Percentiles rank a stretch among this genome's conserved stretches.
Evolutionary conservation across 2,329 filamentous ascomycete species (phyloP).

Genomic region (Lecanosticta acicola): DNA sequence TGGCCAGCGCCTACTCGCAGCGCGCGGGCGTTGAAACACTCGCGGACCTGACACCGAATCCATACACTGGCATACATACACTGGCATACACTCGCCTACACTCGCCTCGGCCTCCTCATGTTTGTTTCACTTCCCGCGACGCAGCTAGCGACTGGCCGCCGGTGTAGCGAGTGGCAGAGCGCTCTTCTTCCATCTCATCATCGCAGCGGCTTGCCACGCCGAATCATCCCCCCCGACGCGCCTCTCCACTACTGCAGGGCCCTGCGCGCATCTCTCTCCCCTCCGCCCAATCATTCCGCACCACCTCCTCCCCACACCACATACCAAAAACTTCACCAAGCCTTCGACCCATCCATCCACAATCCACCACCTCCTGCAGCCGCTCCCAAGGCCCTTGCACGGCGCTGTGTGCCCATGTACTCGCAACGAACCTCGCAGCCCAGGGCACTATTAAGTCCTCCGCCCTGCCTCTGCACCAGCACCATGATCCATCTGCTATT

Average conservation of each 20-base stretch:
- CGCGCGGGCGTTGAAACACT: not conserved
- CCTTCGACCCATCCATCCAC: constrained; percentile 10
- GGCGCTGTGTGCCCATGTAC: not conserved
- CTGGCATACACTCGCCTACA: no score
- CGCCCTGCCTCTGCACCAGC: constrained; percentile 4
- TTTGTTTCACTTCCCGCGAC: not conserved
- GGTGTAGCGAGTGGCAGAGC: no score
- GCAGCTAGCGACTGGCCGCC: not conserved
- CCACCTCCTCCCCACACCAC: constrained; percentile 1
- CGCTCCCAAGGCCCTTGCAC: constrained; percentile 1
- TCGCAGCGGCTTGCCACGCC: not conserved
- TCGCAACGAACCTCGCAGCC: constrained; percentile 9
- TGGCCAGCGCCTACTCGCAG: not conserved
- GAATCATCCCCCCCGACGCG: not conserved
- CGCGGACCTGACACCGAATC: no score
- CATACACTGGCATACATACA: no score
- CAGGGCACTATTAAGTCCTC: constrained; percentile 2
- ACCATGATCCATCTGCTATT: constrained; percentile 5
- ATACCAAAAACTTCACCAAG: constrained; percentile 6
- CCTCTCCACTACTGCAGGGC: not conserved
- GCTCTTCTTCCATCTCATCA: no score
- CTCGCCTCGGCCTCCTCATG: no score
- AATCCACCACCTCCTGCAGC: constrained; percentile 20
- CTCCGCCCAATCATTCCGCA: not conserved
- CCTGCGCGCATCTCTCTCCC: not conserved